phyloP scores from a whole-genome alignment of 495 filamentous ascomycete genomes.

The Aspergillus leporis region DNA sequence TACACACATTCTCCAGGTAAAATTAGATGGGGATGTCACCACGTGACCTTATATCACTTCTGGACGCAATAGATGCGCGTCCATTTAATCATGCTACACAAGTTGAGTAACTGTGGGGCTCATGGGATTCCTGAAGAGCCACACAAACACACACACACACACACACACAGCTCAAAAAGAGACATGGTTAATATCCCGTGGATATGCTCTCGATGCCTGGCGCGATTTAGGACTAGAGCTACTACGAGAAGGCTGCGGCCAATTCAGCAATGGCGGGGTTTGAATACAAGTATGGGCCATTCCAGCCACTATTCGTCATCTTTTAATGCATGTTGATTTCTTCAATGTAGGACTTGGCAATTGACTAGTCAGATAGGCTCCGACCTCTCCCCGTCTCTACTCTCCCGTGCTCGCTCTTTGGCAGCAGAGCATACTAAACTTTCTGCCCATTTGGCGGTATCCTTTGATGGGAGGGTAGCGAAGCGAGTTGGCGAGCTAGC shows the following conservation, averaged over 20 bases:
- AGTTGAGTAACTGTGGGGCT: not conserved
- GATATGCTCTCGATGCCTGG: constrained; percentile 35
- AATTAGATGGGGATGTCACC: too few species aligned
- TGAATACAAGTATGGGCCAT: constrained; percentile 29
- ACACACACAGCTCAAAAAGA: not conserved
- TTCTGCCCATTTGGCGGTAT: constrained; percentile 52
- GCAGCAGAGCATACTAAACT: constrained; percentile 67
- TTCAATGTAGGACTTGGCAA: not conserved
- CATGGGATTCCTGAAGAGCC: not conserved
- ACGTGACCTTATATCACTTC: not conserved
- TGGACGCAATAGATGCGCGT: not conserved
- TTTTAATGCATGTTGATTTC: not conserved
- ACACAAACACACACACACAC: too few species aligned
- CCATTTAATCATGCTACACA: not conserved
- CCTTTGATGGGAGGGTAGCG: constrained; percentile 72
- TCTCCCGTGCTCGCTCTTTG: constrained; percentile 63
- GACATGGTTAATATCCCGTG: constrained; percentile 35
- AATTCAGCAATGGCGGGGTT: constrained; percentile 25
- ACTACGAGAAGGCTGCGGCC: constrained; percentile 5
- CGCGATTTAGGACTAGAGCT: constrained; percentile 21
- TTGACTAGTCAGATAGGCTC: constrained; percentile 19
- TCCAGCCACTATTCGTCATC: constrained; percentile 10
- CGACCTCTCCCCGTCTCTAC: constrained; percentile 57
- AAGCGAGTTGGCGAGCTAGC: constrained; percentile 78
- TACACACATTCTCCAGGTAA: not conserved